Percentiles rank a stretch among this genome's conserved stretches.
phyloP scores from a whole-genome alignment of 2,329 filamentous ascomycete species.

The Diaporthe vaccinii region DNA sequence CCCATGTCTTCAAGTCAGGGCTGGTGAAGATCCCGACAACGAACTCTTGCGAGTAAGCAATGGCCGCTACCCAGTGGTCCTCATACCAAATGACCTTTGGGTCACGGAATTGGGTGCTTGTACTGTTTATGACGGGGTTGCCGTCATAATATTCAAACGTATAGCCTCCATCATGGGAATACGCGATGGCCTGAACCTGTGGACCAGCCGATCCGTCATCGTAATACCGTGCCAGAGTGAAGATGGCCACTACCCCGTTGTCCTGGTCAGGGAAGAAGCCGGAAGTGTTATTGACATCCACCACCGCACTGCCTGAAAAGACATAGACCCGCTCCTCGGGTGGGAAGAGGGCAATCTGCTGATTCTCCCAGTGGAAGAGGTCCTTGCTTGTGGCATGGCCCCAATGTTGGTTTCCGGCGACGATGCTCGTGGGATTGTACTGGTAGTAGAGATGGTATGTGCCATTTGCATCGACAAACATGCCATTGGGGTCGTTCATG shows the following conservation, averaged over 20 bases:
- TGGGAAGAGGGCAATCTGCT: conserved; percentile 71
- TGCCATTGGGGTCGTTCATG: conserved; percentile 76
- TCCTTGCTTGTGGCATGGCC: conserved; percentile 74
- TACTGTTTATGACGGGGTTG: conserved; percentile 72
- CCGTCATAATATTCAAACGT: conserved; percentile 70
- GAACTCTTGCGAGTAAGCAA: conserved; percentile 68
- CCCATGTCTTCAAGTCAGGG: conserved; percentile 71
- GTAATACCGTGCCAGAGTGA: conserved; percentile 55
- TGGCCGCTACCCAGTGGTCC: conserved; percentile 69
- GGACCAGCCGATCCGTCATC: conserved; percentile 53
- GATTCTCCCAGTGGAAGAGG: conserved; percentile 75
- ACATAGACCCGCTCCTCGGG: conserved; percentile 59
- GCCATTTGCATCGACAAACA: conserved; percentile 69
- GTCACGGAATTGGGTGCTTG: conserved; percentile 71
- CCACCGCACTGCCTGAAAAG: conserved; percentile 69
- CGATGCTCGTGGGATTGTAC: conserved; percentile 48
- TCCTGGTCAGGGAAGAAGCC: conserved; percentile 71
- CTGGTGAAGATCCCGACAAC: conserved; percentile 73
- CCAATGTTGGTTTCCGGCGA: conserved; percentile 73
- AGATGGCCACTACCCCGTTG: conserved; percentile 69
- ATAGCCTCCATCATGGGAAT: conserved; percentile 72
- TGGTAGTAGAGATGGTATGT: conserved; percentile 77
- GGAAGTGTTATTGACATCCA: conserved; percentile 74
- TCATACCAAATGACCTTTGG: conserved; percentile 74
- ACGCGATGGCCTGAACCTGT: conserved; percentile 72